Evolutionary conservation across 2,329 filamentous ascomycete genomes (phyloP), one percentile per base, ranked within the genome.

Genomic region (Aspergillus eucalypticola): DNA sequence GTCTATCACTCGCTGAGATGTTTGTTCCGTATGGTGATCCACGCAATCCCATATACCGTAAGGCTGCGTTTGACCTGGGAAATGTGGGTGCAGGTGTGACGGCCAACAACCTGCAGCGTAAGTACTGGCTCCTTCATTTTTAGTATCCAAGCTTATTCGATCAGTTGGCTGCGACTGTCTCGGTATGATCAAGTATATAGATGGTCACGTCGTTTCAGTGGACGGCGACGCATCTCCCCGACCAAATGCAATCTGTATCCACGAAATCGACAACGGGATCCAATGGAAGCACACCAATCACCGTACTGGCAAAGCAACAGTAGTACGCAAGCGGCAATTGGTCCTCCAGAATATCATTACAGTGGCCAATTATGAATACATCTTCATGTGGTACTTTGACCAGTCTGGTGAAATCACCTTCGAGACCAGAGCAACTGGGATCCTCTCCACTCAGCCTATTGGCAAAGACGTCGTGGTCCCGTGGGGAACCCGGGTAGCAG

Each of bases 391-490:
- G 58, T 68, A 76, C 21, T 80, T 81, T 59, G 65, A 72, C 10
- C 74, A 79, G 51, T 75, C 76, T 38, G 78, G 73, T 8, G 70
- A 70, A 0, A 72, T 82, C 32, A 61, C 73, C 29, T 78, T 77
- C 56, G 77, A 80, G 55, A 74, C 79, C 8, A 74, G 77, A 7
- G 79, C 78, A 0, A 80, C 78, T 0, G 79, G 86, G 0, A 81
- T 81, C 27, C 60, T 81, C 5, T 78, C 75, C 0, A 80, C 76
- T 0, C 38, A 35, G 2, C 62, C 55, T 32, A 79, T 79, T 38
- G 68, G 72, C 19, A 63, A 70, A 2, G 71, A 66, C 2, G 73
- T 73, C 17, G 62, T 67, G 27, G 72, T 75, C 6, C 69, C 73
- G 3, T 79, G 70, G 21, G 77, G 78, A 7, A 79, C 77, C 1